phyloP scores from a whole-genome alignment of 768 basidiomycete species.

The Pleurotus pulmonarius region DNA sequence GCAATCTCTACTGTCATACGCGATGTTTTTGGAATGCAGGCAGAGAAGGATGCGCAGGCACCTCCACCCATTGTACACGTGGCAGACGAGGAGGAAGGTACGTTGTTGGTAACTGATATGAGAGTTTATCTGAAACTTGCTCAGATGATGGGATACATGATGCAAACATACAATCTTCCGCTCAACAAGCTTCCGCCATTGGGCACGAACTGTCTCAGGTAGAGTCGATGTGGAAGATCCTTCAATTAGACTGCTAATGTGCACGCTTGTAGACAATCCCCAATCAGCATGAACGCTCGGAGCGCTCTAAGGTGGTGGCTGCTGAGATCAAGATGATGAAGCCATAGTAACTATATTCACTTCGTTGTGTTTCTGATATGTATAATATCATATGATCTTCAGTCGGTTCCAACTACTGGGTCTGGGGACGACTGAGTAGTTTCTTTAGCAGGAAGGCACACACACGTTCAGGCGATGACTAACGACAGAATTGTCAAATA shows the following conservation, averaged over 20 bases:
- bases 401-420: too few species aligned
- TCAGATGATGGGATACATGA: not conserved
- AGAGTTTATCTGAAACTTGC: not conserved
- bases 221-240: slow-evolving; percentile 9
- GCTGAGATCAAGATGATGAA: slow-evolving; percentile 50
- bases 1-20: slow-evolving; percentile 40
- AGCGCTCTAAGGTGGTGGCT: slow-evolving; percentile 39
- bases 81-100: slow-evolving; percentile 16
- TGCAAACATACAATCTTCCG: not conserved
- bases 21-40: slow-evolving; percentile 26
- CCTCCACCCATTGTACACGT: slow-evolving; percentile 11
- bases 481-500: too few species aligned
- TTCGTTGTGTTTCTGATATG: too few species aligned
- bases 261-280: slow-evolving; percentile 34
- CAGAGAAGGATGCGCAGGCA: slow-evolving; percentile 21
- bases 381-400: too few species aligned
- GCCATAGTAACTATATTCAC: slow-evolving; percentile 19
- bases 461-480: too few species aligned
- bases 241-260: not conserved
- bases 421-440: too few species aligned
- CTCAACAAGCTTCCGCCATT: slow-evolving; percentile 35
- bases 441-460: too few species aligned
- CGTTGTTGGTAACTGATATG: not conserved
- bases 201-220: slow-evolving; percentile 53
- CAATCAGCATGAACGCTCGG: slow-evolving; percentile 48